These are phyloP conservation scores for Melampsora americana DNA, from an alignment of 1,284 basidiomycete species.

Conservation along the genomic window DNA sequence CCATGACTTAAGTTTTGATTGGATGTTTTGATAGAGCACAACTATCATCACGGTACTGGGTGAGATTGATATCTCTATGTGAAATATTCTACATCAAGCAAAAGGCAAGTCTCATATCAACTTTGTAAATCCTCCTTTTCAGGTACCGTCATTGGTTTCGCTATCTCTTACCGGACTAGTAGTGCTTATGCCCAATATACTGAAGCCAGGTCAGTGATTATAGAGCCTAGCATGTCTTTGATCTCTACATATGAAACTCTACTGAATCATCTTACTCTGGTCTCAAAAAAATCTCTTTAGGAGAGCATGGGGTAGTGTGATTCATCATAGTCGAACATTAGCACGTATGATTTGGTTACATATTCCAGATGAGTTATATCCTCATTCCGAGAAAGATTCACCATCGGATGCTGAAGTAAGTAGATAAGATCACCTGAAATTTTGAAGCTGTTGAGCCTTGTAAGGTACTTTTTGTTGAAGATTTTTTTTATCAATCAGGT, in stretches of 20 bases:
- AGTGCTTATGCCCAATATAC: constrained; percentile 36
- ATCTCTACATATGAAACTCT: too few relatives aligned
- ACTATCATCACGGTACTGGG: constrained; percentile 38
- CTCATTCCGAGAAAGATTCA: constrained; percentile 13
- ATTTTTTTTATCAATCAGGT: constrained; percentile 2
- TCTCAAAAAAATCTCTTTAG: constrained; percentile 10
- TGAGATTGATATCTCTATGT: background rate
- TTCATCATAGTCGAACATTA: constrained; percentile 34
- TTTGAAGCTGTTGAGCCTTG: background rate
- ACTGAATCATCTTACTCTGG: background rate
- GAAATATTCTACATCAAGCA: too few relatives aligned
- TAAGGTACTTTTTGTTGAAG: too few relatives aligned
- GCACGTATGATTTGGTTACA: constrained; percentile 38
- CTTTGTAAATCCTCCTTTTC: background rate
- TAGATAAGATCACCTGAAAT: background rate
- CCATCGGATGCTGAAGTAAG: constrained; percentile 24
- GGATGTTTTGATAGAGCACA: constrained; percentile 3
- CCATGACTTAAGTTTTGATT: background rate
- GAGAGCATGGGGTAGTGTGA: constrained; percentile 39
- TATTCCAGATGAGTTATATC: constrained; percentile 15
- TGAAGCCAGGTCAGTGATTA: constrained; percentile 32
- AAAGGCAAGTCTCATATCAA: background rate
- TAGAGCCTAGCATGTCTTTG: too few relatives aligned
- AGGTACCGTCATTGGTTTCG: constrained; percentile 42
- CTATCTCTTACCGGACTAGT: constrained; percentile 38